Percentiles rank a stretch among this genome's conserved stretches.
These are phyloP conservation scores for Bassia scoparia DNA, from an alignment of 148 eudicot species.

Conservation along the genomic window DNA sequence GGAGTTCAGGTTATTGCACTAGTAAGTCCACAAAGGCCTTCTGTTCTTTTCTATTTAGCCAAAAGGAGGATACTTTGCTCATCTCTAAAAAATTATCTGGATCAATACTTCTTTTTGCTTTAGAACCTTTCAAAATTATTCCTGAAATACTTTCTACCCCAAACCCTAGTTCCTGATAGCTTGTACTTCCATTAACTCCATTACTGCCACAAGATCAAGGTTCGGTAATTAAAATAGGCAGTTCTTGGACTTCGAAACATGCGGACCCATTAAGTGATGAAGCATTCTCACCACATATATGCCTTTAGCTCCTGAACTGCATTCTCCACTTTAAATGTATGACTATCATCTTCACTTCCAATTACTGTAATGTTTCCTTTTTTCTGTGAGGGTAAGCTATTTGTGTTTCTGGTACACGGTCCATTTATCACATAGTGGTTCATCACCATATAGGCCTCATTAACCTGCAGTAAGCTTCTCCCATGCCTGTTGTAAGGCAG, in stretches of 20 bases:
- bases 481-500: conserved; percentile 20
- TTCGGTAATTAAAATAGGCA: conserved; percentile 34
- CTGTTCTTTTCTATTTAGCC: conserved; percentile 6
- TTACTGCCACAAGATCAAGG: conserved; percentile 37
- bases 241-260: conserved; percentile 31
- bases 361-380: conserved; percentile 27
- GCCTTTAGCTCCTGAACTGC: conserved; percentile 17
- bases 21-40: background rate
- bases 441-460: conserved; percentile 13
- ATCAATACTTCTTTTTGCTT: conserved; percentile 26
- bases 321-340: too few species aligned
- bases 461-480: conserved; percentile 12
- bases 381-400: conserved; percentile 29
- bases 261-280: conserved; percentile 25
- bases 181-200: conserved; percentile 17
- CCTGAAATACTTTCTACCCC: conserved; percentile 27
- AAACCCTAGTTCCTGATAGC: conserved; percentile 19
- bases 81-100: conserved; percentile 26
- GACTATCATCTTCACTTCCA: conserved; percentile 22
- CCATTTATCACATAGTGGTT: conserved; percentile 31
- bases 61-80: conserved; percentile 30
- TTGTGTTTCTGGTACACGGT: conserved; percentile 15
- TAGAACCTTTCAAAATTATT: conserved; percentile 30
- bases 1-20: background rate
- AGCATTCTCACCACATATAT: conserved; percentile 26